Conservation (phyloP, 2,329 filamentous ascomycete genomes). For the Periconia macrospinosa region DNA sequence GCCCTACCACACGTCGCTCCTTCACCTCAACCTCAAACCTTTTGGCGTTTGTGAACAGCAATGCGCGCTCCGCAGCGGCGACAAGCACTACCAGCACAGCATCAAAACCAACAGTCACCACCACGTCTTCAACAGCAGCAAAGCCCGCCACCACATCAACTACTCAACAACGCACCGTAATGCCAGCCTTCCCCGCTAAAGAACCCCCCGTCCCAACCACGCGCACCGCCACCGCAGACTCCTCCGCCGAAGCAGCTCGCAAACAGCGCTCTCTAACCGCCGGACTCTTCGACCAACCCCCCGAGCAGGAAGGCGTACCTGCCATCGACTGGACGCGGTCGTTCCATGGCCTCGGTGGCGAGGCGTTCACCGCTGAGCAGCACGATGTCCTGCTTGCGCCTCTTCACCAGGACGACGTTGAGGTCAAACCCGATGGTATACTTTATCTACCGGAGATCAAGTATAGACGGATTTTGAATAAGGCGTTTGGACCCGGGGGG, state of each 20-base stretch:
- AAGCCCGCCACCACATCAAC: slow-evolving; percentile 2
- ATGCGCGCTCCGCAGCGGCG: slow-evolving; percentile 14
- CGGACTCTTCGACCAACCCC: slow-evolving; percentile 54
- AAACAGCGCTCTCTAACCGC: slow-evolving; percentile 48
- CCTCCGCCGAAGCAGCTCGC: slow-evolving; percentile 27
- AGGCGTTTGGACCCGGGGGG: slow-evolving; percentile 89
- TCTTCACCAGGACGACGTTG: slow-evolving; percentile 74
- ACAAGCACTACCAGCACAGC: slow-evolving; percentile 15
- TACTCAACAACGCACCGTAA: slow-evolving; percentile 28
- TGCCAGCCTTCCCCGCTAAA: slow-evolving; percentile 28
- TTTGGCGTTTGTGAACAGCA: slow-evolving; percentile 25
- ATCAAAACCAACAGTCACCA: neutral
- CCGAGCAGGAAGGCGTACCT: slow-evolving; percentile 51
- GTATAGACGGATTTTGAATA: slow-evolving; percentile 87
- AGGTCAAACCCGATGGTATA: slow-evolving; percentile 97
- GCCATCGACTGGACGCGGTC: slow-evolving; percentile 81
- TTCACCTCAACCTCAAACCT: slow-evolving; percentile 23
- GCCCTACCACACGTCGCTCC: slow-evolving; percentile 17
- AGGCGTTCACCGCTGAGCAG: slow-evolving; percentile 71
- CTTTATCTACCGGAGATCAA: slow-evolving; percentile 98
- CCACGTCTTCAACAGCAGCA: slow-evolving; percentile 13
- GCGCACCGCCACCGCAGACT: slow-evolving; percentile 30
- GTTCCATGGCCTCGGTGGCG: slow-evolving; percentile 74
- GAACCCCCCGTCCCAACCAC: slow-evolving; percentile 38
- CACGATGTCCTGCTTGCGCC: slow-evolving; percentile 69